Base-by-base conservation (phyloP, 352 stramenopile genomes). In the Pythium diclinum region DNA sequence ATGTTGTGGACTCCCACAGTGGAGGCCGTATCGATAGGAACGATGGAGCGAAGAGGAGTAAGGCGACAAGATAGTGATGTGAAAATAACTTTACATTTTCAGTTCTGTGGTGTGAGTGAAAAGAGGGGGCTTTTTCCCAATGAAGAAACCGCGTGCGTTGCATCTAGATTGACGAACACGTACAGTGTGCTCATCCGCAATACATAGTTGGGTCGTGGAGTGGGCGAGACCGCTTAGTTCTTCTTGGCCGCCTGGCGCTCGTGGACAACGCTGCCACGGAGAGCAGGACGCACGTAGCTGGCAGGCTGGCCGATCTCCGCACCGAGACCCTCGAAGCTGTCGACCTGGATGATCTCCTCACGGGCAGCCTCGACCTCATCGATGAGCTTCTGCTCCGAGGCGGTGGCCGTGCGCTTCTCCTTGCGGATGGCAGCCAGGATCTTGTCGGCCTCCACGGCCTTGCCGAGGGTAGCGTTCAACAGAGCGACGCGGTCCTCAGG, bases 321-420 rank as follows among this genome's bases (percentile, higher is more conserved):
- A 30, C 93, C 96, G 5, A 98, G 75, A 16, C 88, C 78, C 47
- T 96, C 82, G 69, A 98, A 98, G 48, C 73, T 87, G 79, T 98
- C 83, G 49, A 99, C 97, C 77, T 99, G 97, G 76, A 99, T 98
- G 74, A 99, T 96, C 23, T 93, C 71, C 84, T 99, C 95, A 40
- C 97, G 90, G 34, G 97, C 84, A 56, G 90, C 95, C 75, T 98
- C 96, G 2, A 97, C 96, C 66, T 98, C 90, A 67, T 97, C 91
- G 75, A 99, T 97, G 51, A 95, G 82, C 68, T 95, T 90, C 64
- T 97, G 87, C 78, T 99, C 97, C 55, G 97, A 89, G 19, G 82
- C 68, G 13, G 95, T 99, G 56, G 94, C 91, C 44, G 85, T 81
- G 67, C 95, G 87, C 88, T 99, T 99, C 68, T 98, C 92, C 67